Evolutionary conservation across 2,329 filamentous ascomycete species (phyloP).

Genomic region (Achaetomium macrosporum): DNA sequence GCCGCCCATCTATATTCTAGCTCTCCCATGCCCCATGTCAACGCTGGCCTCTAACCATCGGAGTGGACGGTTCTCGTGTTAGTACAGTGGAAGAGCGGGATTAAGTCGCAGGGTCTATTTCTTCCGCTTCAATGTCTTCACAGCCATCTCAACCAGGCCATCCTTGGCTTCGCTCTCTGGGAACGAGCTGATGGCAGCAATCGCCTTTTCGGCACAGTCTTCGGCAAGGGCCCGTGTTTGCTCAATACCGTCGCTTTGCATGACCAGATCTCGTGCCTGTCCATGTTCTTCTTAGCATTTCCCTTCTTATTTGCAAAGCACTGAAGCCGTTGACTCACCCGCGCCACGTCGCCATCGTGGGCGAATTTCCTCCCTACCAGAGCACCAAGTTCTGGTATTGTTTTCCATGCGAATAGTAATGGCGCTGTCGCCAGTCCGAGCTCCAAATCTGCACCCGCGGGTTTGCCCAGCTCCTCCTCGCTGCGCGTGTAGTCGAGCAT

Average conservation of each 20-base stretch:
- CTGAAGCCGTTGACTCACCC: constrained; percentile 50
- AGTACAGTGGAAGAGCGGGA: constrained; percentile 1
- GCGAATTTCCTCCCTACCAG: constrained; percentile 90
- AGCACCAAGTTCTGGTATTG: constrained; percentile 73
- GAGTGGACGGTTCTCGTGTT: neutral
- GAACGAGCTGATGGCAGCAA: constrained; percentile 75
- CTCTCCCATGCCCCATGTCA: neutral
- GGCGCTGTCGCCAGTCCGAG: constrained; percentile 91
- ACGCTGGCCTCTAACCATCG: neutral
- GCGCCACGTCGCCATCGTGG: constrained; percentile 74
- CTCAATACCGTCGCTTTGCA: constrained; percentile 78
- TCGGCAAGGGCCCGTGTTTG: constrained; percentile 87
- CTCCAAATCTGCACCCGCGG: constrained; percentile 88
- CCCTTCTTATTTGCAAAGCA: neutral
- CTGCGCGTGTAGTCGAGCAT: constrained; percentile 94
- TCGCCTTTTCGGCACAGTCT: constrained; percentile 83
- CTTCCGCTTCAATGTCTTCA: constrained; percentile 81
- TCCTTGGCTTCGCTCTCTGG: constrained; percentile 93
- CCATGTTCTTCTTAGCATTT: neutral
- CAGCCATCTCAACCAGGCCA: constrained; percentile 87
- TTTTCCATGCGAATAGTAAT: constrained; percentile 91
- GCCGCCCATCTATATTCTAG: constrained; percentile 9
- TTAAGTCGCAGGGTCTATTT: constrained; percentile 51
- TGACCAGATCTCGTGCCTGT: constrained; percentile 81
- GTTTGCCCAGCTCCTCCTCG: constrained; percentile 83